Evolutionary conservation across 768 basidiomycete species (phyloP), one percentile per base, ranked within the genome.

Genomic region (Termitomyces sp.): DNA sequence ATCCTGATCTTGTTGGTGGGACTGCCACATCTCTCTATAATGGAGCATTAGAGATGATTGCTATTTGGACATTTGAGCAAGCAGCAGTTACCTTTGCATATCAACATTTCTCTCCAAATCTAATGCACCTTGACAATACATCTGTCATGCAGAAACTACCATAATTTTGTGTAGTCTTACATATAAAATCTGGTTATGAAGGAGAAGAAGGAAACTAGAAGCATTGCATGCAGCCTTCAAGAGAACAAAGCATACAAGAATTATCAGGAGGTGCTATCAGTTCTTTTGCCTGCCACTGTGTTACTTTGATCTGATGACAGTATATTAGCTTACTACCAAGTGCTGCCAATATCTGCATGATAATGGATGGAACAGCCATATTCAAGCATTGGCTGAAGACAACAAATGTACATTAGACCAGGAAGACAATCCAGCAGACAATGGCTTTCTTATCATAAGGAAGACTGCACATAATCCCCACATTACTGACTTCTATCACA

Each of bases 181-280:
- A 29, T 47, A 47, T 4, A 5, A 6, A 31, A 31, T 31, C 13
- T 53, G 16, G 41, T 42, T 10, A 26, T 26, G 13, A 53, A 53
- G 52, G 52, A 53, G 14, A 29, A 24, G 29, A 53, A 42, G 29
- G 52, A 53, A 42, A 26, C 24, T 7, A 27, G 52, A 20, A 27
- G 24, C 29, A 7, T 42, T 24, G n/a, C 13, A n/a, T 29, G 24
- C 12, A 37, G n/a, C 9, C 34, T 53, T 14, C 16, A 43, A 37
- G 52, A 53, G 24, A 53, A 53, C 29, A 41, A 43, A 7, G 52
- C 52, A 14, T 53, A 53, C 20, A 53, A 52, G 51, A 53, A 53
- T 42, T 18, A 18, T 26, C 39, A 43, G n/a, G 32, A 26, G 52
- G 39, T 53, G 37, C 13, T 9, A 29, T 4, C 26, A 31, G 29